Base-by-base conservation (phyloP, 2,329 filamentous ascomycete genomes). In the Claviceps pazoutovae region DNA sequence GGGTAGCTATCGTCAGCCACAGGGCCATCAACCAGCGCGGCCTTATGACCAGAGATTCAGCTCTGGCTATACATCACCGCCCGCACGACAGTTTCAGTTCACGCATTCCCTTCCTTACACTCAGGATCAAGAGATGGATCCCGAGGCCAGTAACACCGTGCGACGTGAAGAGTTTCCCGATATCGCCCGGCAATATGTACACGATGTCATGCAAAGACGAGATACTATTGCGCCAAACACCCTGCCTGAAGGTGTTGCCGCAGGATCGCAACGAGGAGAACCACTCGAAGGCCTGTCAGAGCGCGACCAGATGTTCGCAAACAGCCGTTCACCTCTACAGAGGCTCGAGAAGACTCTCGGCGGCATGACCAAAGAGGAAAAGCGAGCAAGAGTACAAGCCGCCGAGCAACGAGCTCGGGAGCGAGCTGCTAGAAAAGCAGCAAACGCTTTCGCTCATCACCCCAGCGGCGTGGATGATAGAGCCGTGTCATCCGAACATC, bases 331-430 rank as follows among this genome's bases (percentile, higher is more conserved):
- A 56, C 93, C 94, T 50, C 76, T 98, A 50, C 91, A 98, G 68
- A 93, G 84, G 71, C 79, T 98, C 58, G 91, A 98, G 72, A 80
- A 87, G 62, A 93, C 88, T 61, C 77, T 97, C 62, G 86, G 85
- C 66, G 89, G 86, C 68, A 91, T 96, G 67, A 95, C 86, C 66
- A 97, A 96, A 66, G 90, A 96, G 69, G 90, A 96, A 68, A 94
- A 95, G 67, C 79, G 91, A 57, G 88, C 89, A 8, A 79, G 88
- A 46, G 81, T 91, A 4, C 79, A 89, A 63, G 86, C 91, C 60
- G 88, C 88, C 5, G 91, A 96, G 65, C 75, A 82, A 58, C 78
- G 79, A 44, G 78, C 83, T 17, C 79, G 82, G 58, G 83, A 91
- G 61, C 75, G 74, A 58, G 73, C 71, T 13, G 74, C 74, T 39